Percentiles rank a stretch among this genome's conserved stretches.
Evolutionary conservation across 164 flowering plant genomes (phyloP).

Genomic region (Magnolia kwangsiensis): DNA sequence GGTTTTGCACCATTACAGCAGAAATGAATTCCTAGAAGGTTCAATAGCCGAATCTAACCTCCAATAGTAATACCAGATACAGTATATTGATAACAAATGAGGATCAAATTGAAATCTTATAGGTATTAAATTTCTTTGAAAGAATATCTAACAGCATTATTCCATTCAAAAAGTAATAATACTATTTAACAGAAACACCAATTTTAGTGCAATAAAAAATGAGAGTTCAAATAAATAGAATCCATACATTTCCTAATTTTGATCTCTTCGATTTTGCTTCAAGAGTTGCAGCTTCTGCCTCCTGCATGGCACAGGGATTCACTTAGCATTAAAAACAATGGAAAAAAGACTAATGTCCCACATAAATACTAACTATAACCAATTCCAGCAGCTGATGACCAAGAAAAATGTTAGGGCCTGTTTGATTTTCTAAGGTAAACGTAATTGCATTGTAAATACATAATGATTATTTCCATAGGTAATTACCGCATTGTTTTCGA

Average conservation of each 20-base stretch:
- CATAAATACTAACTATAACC: neutral
- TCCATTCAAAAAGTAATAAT: no score
- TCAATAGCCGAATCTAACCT: no score
- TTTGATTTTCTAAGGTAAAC: no score
- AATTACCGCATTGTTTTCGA: no score
- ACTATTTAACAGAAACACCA: neutral
- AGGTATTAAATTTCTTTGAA: neutral
- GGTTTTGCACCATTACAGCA: no score
- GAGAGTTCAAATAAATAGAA: neutral
- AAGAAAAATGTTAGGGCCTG: no score
- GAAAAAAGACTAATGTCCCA: neutral
- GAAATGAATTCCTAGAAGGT: no score
- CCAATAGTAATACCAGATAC: no score
- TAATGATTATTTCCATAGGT: no score
- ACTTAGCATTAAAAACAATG: neutral
- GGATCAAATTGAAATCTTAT: neutral
- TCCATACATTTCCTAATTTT: conserved; percentile 73
- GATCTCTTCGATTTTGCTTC: conserved; percentile 75
- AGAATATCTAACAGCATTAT: neutral
- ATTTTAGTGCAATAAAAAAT: neutral
- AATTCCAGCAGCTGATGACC: neutral
- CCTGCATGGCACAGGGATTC: conserved; percentile 43
- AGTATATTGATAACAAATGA: neutral
- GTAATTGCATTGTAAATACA: no score
- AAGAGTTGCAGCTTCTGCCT: conserved; percentile 86